phyloP scores from a whole-genome alignment of 2,329 filamentous ascomycete genomes.

The Verticillium albo-atrum region DNA sequence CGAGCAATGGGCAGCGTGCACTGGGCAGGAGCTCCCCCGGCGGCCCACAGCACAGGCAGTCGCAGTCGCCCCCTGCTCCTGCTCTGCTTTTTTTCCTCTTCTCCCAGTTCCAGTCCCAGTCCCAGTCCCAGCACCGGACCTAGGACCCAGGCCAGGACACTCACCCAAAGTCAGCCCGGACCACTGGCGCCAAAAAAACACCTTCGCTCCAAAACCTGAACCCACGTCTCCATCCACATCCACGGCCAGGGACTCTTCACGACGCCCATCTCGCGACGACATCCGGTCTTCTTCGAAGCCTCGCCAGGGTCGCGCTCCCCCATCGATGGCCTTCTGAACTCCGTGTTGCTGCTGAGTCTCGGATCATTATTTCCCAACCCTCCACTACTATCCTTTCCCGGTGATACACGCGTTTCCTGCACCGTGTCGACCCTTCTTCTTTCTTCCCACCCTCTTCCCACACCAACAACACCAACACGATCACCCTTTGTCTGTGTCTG shows the following conservation, averaged over 20 bases:
- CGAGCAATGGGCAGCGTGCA: background rate
- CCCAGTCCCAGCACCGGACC: too few relatives aligned
- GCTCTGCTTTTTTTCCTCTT: background rate
- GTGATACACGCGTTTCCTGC: background rate
- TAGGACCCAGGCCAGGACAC: background rate
- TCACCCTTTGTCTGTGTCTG: slow-evolving; percentile 7
- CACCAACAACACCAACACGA: background rate
- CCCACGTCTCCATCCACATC: background rate
- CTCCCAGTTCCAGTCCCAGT: too few relatives aligned
- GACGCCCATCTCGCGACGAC: background rate
- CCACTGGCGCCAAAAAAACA: background rate
- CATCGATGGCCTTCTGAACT: background rate
- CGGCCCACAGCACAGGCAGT: too few relatives aligned
- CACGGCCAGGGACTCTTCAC: background rate
- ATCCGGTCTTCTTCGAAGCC: background rate
- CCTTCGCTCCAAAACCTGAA: background rate
- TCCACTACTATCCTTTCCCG: background rate
- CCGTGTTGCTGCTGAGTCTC: background rate
- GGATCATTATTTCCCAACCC: background rate
- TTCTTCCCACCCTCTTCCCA: slow-evolving; percentile 3
- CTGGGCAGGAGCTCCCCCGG: background rate
- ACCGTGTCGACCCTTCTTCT: slow-evolving; percentile 2
- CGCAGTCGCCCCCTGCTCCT: background rate
- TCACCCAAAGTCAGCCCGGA: background rate
- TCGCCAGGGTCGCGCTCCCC: background rate